These are phyloP conservation scores for Boletus edulis DNA, from an alignment of 768 basidiomycete species.

Conservation along the genomic window DNA sequence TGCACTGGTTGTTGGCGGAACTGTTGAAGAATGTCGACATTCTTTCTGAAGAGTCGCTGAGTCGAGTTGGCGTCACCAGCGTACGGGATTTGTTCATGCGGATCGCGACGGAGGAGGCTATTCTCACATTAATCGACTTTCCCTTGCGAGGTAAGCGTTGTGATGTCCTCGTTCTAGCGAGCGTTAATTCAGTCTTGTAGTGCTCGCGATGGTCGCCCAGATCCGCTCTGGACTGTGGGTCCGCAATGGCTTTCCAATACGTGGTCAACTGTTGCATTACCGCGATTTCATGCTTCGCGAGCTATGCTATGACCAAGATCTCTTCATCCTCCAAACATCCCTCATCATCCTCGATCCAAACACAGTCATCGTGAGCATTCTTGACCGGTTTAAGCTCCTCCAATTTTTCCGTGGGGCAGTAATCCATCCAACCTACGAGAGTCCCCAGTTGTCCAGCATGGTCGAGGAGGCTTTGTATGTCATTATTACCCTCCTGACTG, in stretches of 20 bases:
- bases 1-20: conserved; percentile 90
- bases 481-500: conserved; percentile 82
- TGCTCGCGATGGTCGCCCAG: conserved; percentile 89
- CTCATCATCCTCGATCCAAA: conserved; percentile 78
- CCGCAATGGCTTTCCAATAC: conserved; percentile 93
- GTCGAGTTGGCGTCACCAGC: conserved; percentile 49
- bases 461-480: conserved; percentile 90
- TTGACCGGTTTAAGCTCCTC: conserved; percentile 85
- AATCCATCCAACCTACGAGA: conserved; percentile 60
- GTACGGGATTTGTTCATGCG: conserved; percentile 60
- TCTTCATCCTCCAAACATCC: conserved; percentile 85
- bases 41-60: conserved; percentile 54
- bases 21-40: conserved; percentile 79
- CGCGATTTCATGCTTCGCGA: conserved; percentile 95
- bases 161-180: neutral
- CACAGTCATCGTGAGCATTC: conserved; percentile 76
- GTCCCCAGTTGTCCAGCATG: conserved; percentile 73
- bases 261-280: conserved; percentile 93
- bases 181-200: conserved; percentile 36
- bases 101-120: conserved; percentile 61
- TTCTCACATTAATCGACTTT: conserved; percentile 81
- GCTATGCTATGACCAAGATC: conserved; percentile 93
- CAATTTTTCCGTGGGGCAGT: conserved; percentile 72
- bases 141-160: conserved; percentile 73
- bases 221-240: conserved; percentile 96